Percentiles rank a stretch among this genome's conserved stretches.
phyloP scores from a whole-genome alignment of 2,329 filamentous ascomycete genomes.

The Aphanoascus verrucosus region DNA sequence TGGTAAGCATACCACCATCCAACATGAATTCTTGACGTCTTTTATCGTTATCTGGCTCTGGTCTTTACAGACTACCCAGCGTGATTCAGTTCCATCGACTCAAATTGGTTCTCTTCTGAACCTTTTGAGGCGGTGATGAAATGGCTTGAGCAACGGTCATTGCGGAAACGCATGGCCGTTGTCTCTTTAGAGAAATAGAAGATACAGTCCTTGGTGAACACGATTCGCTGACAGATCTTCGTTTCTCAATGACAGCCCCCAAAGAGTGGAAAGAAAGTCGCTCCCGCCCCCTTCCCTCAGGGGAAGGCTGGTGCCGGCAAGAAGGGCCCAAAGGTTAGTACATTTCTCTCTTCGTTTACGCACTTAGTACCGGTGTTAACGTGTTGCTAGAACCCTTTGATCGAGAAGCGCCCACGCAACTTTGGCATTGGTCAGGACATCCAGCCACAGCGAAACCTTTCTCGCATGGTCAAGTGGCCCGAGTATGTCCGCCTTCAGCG shows the following conservation, averaged over 20 bases:
- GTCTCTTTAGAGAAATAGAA: conserved; percentile 90
- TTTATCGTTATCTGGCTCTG: conserved; percentile 4
- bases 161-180: conserved; percentile 45
- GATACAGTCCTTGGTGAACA: conserved; percentile 62
- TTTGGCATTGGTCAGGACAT: conserved; percentile 98
- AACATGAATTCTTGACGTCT: conserved; percentile 22
- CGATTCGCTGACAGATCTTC: conserved; percentile 90
- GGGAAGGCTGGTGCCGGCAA: conserved; percentile 75
- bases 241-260: conserved; percentile 99
- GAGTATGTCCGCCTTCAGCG: conserved; percentile 98
- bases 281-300: conserved; percentile 91
- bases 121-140: conserved; percentile 30
- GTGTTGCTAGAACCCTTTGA: conserved; percentile 74
- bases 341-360: neutral
- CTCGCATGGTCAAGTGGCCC: conserved; percentile 99
- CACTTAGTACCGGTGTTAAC: conserved; percentile 16
- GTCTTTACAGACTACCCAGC: conserved; percentile 17
- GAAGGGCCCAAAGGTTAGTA: conserved; percentile 82
- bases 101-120: conserved; percentile 17
- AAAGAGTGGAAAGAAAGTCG: conserved; percentile 95
- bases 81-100: conserved; percentile 31
- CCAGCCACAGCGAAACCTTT: conserved; percentile 90
- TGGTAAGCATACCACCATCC: conserved; percentile 50
- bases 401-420: conserved; percentile 97
- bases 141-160: conserved; percentile 44